Conservation (phyloP, 805 yeast species). For the Cyberlindnera xylosilytica region DNA sequence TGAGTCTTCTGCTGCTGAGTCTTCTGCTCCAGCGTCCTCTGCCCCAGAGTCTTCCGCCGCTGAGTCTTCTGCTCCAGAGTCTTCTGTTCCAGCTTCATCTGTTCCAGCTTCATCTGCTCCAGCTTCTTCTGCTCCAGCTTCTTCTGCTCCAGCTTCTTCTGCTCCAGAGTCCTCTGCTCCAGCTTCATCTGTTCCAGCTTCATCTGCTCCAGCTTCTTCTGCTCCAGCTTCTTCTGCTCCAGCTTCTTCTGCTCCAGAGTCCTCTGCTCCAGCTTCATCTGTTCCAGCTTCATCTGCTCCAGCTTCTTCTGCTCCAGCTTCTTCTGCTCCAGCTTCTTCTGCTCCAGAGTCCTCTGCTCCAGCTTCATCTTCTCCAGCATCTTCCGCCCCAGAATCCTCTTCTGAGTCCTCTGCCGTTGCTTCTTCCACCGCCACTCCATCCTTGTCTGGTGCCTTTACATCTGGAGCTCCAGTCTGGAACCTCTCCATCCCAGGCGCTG, state of each 20-base stretch:
- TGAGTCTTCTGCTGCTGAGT: slow-evolving; percentile 1
- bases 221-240: not conserved
- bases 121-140: not conserved
- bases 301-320: not conserved
- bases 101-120: too few relatives aligned
- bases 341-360: slow-evolving; percentile 2
- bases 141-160: not conserved
- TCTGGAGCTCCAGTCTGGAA: not conserved
- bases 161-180: not conserved
- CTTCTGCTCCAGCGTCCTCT: not conserved
- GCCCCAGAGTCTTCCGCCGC: slow-evolving; percentile 1
- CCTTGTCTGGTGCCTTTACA: slow-evolving; percentile 1
- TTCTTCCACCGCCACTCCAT: not conserved
- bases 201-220: not conserved
- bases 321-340: slow-evolving; percentile 1
- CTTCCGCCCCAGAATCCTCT: not conserved
- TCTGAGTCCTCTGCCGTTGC: not conserved
- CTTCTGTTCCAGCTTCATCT: slow-evolving; percentile 2
- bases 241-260: not conserved
- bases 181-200: not conserved
- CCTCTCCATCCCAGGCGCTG: slow-evolving; percentile 18
- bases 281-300: not conserved
- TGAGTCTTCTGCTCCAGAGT: not conserved
- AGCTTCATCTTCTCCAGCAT: not conserved
- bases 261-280: not conserved